Conservation (phyloP, 2,329 filamentous ascomycete genomes). For the Plectosphaerella plurivora region DNA sequence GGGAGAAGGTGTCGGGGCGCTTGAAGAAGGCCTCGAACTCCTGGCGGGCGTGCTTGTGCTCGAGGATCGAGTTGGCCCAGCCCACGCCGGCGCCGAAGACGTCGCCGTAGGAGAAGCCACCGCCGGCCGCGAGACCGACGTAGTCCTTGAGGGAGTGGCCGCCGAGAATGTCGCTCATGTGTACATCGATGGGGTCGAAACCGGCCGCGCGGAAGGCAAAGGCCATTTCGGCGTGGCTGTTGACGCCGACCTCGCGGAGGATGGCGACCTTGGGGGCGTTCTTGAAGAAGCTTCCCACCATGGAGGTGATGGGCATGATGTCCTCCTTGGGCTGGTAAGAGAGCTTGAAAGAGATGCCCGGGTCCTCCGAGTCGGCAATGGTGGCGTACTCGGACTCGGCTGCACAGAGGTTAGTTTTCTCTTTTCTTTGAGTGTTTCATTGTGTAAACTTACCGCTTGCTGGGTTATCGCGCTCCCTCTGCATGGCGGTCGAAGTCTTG, state of each 20-base stretch:
- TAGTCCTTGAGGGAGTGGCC: slow-evolving; percentile 79
- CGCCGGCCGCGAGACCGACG: slow-evolving; percentile 86
- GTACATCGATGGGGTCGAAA: slow-evolving; percentile 87
- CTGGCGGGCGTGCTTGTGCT: slow-evolving; percentile 70
- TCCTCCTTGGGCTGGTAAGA: slow-evolving; percentile 76
- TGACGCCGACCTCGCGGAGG: slow-evolving; percentile 90
- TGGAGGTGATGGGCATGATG: slow-evolving; percentile 60
- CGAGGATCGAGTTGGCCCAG: slow-evolving; percentile 90
- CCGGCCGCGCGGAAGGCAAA: slow-evolving; percentile 90
- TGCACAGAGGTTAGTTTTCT: background rate
- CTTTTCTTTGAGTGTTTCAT: background rate
- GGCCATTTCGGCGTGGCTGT: slow-evolving; percentile 96
- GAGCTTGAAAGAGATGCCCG: slow-evolving; percentile 80
- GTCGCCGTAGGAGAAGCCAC: slow-evolving; percentile 93
- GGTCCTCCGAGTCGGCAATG: slow-evolving; percentile 70
- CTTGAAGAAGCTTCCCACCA: slow-evolving; percentile 47
- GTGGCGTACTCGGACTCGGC: slow-evolving; percentile 74
- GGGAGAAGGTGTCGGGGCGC: slow-evolving; percentile 81
- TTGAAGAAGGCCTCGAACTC: slow-evolving; percentile 85
- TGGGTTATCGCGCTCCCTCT: slow-evolving; percentile 84
- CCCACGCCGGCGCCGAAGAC: slow-evolving; percentile 86
- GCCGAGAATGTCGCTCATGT: slow-evolving; percentile 90
- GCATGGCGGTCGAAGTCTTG: slow-evolving; percentile 85
- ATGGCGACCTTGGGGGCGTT: slow-evolving; percentile 76
- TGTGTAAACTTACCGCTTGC: slow-evolving; percentile 48